Evolutionary conservation across 1,139 yeast species (phyloP), one percentile per base, ranked within the genome.

Genomic region (Ogataea hybrid): DNA sequence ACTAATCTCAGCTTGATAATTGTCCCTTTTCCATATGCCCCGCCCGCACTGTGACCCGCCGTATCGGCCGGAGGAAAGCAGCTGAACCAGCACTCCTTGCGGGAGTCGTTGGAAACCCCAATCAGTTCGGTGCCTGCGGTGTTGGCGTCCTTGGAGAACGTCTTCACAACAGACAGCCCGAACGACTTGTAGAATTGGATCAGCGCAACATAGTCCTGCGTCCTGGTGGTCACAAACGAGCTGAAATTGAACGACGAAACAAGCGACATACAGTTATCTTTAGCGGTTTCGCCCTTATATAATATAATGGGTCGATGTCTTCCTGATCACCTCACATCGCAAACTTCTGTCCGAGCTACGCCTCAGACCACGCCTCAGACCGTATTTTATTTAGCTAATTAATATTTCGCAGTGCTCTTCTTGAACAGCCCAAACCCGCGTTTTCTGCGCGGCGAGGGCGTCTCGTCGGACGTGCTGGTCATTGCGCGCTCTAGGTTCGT

Each of bases 31-130:
- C 52, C 59, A 31, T 46, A 54, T 20, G 31, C 38, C 22, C 36
- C 42, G 10, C 37, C 25, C 12, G 41, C 31, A 5, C 53, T 57
- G 11, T 41, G 41, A 11, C 66, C 57, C 16, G 56, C 59, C 18
- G 66, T 44, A 51, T 74, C 73, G 40, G 78, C 75, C 35, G 81
- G 66, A 18, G 86, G 86, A 61, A 80, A 82, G 18, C 80, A 68
- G 56, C 83, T 85, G 36, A 84, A 59, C 92, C 94, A 84, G 32
- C 77, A 64, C 62, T 84, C 94, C 50, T 71, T 73, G 40, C 80
- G 56, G 1, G 89, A 82, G 50, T 81, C 86, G 46, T 69, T 70
- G 16, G 87, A 75, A 32, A 84, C 69, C 4, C 90, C 90, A 10
- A 46, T 59, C 32, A 48, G 54, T 35, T 50, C 63, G 29, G 39